Percentiles rank a stretch among this genome's conserved stretches.
phyloP scores from a whole-genome alignment of 2,329 filamentous ascomycete species.

The Eutypa lata region DNA sequence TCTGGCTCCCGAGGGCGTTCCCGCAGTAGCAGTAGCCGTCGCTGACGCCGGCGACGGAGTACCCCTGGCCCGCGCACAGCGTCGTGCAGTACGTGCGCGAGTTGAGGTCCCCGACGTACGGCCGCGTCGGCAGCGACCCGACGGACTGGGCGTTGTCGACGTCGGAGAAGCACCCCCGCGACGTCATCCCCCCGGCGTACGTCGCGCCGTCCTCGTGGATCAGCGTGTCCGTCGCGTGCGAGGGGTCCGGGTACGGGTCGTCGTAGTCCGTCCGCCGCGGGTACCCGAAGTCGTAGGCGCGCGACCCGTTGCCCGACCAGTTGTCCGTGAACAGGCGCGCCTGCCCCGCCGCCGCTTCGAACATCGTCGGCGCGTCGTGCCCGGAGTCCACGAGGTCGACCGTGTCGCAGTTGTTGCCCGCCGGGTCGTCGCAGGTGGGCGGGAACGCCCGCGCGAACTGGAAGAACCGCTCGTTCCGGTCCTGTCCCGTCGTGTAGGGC shows the following conservation, averaged over 20 bases:
- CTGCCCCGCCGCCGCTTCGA: conserved; percentile 3
- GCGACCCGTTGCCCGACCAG: conserved; percentile 4
- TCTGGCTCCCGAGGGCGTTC: conserved; percentile 5
- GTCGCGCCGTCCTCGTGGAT: conserved; percentile 1
- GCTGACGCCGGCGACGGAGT: conserved; percentile 5
- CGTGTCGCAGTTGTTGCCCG: conserved; percentile 3
- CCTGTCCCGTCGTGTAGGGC: conserved; percentile 4
- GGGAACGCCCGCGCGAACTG: conserved; percentile 8
- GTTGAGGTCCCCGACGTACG: conserved; percentile 4
- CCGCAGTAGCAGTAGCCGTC: conserved; percentile 6
- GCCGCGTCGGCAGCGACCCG: conserved; percentile 1
- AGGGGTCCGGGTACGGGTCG: conserved; percentile 8
- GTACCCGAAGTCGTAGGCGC: conserved; percentile 7
- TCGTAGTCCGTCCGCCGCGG: conserved; percentile 6
- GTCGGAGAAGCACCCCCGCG: conserved; percentile 3
- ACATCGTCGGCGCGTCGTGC: conserved; percentile 10
- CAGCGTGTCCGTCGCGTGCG: neutral
- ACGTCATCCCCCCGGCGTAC: conserved; percentile 4
- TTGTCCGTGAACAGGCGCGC: conserved; percentile 13
- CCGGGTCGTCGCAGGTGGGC: conserved; percentile 1
- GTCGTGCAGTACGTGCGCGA: conserved; percentile 3
- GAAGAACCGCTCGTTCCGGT: conserved; percentile 10
- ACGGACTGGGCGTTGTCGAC: conserved; percentile 5
- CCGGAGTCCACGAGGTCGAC: conserved; percentile 7
- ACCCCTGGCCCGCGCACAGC: neutral